Percentiles rank a stretch among this genome's conserved stretches.
Conservation (phyloP, 2,329 filamentous ascomycete species). For the Fusarium temperatum region DNA sequence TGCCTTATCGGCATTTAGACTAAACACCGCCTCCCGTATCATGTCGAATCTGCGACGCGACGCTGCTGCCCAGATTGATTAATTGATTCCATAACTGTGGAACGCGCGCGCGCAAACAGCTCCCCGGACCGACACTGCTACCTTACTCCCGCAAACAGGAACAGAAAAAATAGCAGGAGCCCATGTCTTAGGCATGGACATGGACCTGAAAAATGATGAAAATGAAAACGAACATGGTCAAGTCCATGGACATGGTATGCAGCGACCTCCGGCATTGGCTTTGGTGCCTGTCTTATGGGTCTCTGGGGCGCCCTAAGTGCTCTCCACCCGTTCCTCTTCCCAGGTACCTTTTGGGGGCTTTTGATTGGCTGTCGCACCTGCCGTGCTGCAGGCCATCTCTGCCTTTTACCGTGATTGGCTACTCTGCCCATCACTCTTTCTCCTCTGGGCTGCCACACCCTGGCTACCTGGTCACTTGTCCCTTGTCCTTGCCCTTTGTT, state of each 20-base stretch:
- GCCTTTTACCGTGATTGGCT: slow-evolving; percentile 21
- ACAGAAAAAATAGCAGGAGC: slow-evolving; percentile 1
- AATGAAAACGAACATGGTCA: slow-evolving; percentile 18
- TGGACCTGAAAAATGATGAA: slow-evolving; percentile 10
- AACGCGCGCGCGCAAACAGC: neutral
- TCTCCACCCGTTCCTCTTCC: slow-evolving; percentile 31
- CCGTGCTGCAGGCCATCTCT: slow-evolving; percentile 36
- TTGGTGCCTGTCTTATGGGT: slow-evolving; percentile 34
- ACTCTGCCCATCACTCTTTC: neutral
- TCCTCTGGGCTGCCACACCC: slow-evolving; percentile 3
- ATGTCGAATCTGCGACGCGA: neutral
- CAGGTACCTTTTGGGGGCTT: slow-evolving; percentile 10
- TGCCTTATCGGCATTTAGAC: slow-evolving; percentile 2
- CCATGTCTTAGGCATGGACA: slow-evolving; percentile 3
- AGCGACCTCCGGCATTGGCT: slow-evolving; percentile 37
- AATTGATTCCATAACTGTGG: slow-evolving; percentile 4
- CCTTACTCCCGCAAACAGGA: neutral
- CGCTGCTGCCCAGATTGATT: neutral
- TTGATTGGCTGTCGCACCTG: slow-evolving; percentile 16
- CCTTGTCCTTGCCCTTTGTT: neutral
- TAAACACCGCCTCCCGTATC: neutral
- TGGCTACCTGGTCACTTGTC: neutral
- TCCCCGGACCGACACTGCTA: neutral
- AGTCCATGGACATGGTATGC: slow-evolving; percentile 28
- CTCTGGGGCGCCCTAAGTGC: slow-evolving; percentile 13